Conservation (phyloP, 1,284 basidiomycete genomes). For the Tilletia horrida region DNA sequence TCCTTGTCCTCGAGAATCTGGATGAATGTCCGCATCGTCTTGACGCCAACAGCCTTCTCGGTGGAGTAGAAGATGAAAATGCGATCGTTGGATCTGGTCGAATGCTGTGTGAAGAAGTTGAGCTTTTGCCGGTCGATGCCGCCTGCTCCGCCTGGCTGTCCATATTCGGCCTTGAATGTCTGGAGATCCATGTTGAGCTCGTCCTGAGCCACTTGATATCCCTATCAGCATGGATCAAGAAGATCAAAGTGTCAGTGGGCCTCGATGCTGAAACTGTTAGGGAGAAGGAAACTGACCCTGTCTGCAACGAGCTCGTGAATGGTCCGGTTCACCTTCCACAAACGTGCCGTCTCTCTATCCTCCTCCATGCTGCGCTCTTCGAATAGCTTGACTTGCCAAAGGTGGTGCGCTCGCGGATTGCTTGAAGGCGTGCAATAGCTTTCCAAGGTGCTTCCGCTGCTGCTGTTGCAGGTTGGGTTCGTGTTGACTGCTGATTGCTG, state of each 20-base stretch:
- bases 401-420: no score
- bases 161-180: conserved; percentile 62
- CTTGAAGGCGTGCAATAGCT: no score
- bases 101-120: conserved; percentile 49
- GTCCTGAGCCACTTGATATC: conserved; percentile 82
- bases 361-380: conserved; percentile 45
- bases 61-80: conserved; percentile 85
- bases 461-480: no score
- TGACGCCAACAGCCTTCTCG: conserved; percentile 51
- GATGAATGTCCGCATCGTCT: conserved; percentile 54
- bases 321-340: conserved; percentile 95
- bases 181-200: conserved; percentile 81
- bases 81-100: conserved; percentile 61
- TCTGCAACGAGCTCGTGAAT: conserved; percentile 95
- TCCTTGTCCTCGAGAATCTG: conserved; percentile 61
- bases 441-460: no score
- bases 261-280: neutral
- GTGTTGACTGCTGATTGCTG: no score
- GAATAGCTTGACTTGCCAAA: conserved; percentile 10
- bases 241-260: neutral
- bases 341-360: conserved; percentile 61
- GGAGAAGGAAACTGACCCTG: conserved; percentile 30
- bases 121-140: conserved; percentile 47
- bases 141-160: conserved; percentile 58
- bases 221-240: conserved; percentile 49